Evolutionary conservation across 2,329 filamentous ascomycete species (phyloP).

Genomic region (Ceratocystis alfenasii): DNA sequence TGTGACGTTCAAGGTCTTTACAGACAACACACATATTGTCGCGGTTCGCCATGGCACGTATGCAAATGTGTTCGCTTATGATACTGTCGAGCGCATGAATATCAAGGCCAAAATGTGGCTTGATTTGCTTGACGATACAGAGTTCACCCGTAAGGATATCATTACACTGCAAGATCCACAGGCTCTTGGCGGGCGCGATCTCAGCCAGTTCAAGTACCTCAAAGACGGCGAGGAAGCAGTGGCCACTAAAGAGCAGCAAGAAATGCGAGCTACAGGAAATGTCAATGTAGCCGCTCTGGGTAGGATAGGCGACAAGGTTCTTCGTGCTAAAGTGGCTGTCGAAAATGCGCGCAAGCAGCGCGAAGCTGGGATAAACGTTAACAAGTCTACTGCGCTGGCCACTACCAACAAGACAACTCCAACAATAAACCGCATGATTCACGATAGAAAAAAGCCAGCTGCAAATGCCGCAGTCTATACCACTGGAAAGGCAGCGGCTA

Average conservation of each 20-base stretch:
- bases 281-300: constrained; percentile 76
- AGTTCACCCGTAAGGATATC: constrained; percentile 81
- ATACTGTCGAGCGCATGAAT: constrained; percentile 89
- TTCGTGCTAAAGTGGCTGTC: constrained; percentile 88
- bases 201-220: constrained; percentile 80
- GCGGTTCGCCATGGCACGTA: constrained; percentile 67
- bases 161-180: constrained; percentile 95
- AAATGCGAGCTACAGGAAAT: constrained; percentile 50
- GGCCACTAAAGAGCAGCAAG: constrained; percentile 57
- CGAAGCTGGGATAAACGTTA: constrained; percentile 46
- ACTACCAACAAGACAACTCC: not conserved
- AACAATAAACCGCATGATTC: constrained; percentile 32
- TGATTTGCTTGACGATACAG: constrained; percentile 75
- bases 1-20: constrained; percentile 94
- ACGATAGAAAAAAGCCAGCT: constrained; percentile 45
- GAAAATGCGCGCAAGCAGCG: constrained; percentile 73
- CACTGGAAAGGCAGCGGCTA: constrained; percentile 80
- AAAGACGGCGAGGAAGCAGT: constrained; percentile 64
- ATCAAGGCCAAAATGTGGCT: constrained; percentile 94
- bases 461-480: constrained; percentile 87
- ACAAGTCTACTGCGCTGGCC: constrained; percentile 29
- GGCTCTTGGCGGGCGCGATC: constrained; percentile 68
- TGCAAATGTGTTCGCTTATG: constrained; percentile 92
- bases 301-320: constrained; percentile 65
- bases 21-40: constrained; percentile 94